Percentiles rank a stretch among this genome's conserved stretches.
phyloP scores from a whole-genome alignment of 1,139 yeast genomes.

The Pichia inconspicua region DNA sequence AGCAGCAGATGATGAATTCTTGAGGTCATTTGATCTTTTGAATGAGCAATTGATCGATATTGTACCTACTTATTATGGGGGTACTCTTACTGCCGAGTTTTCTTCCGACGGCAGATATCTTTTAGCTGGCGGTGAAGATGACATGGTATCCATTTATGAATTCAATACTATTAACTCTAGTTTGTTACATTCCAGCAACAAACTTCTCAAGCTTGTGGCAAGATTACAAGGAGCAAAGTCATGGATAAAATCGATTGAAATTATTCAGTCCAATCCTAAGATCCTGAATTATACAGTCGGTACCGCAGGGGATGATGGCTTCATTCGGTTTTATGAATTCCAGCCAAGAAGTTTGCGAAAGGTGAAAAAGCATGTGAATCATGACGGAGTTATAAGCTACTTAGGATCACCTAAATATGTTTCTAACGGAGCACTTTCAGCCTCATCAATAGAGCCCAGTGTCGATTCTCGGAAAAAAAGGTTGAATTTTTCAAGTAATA shows the following conservation, averaged over 20 bases:
- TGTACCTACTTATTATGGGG: conserved; percentile 63
- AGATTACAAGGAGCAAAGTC: conserved; percentile 62
- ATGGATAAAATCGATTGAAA: conserved; percentile 46
- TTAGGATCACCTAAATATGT: conserved; percentile 5
- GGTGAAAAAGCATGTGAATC: conserved; percentile 27
- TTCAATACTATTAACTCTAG: conserved; percentile 21
- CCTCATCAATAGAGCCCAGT: conserved; percentile 6
- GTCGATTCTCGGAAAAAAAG: conserved; percentile 3
- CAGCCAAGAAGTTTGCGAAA: conserved; percentile 54
- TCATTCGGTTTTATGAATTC: conserved; percentile 65
- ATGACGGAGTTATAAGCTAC: conserved; percentile 2
- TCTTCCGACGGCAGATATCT: conserved; percentile 62
- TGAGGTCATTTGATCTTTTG: conserved; percentile 48
- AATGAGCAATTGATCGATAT: conserved; percentile 48
- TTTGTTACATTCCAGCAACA: conserved; percentile 13
- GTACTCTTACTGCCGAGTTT: conserved; percentile 48
- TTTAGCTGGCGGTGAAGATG: conserved; percentile 50
- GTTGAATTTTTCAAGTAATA: neutral
- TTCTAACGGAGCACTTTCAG: conserved; percentile 11
- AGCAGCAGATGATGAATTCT: conserved; percentile 61
- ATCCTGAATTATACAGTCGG: conserved; percentile 44
- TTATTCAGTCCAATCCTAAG: conserved; percentile 32
- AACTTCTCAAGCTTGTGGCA: conserved; percentile 34
- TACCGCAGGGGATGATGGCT: conserved; percentile 67
- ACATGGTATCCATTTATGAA: conserved; percentile 48